Percentiles rank a stretch among this genome's conserved stretches.
These are phyloP conservation scores for Calocera cornea DNA, from an alignment of 768 basidiomycete genomes.

Conservation along the genomic window DNA sequence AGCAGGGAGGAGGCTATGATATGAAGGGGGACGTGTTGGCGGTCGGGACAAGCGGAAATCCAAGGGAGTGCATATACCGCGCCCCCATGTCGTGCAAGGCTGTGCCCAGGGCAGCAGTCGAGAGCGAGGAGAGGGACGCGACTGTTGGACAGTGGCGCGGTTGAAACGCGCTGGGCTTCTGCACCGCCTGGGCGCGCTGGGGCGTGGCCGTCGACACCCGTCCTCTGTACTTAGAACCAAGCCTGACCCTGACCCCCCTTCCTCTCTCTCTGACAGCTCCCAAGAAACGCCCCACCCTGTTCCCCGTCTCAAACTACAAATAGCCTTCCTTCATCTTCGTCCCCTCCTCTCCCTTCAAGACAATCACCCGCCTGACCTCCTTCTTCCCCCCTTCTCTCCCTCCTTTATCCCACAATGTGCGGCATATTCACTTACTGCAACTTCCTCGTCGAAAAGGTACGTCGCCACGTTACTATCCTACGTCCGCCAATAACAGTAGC, in stretches of 20 bases:
- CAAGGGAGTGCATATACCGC: too few species aligned
- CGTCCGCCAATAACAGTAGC: neutral
- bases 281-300: neutral
- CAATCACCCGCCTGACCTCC: neutral
- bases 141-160: neutral
- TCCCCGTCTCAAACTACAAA: neutral
- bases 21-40: too few species aligned
- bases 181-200: neutral
- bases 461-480: conserved; percentile 20
- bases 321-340: neutral
- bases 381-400: neutral
- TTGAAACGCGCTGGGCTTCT: neutral
- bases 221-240: neutral
- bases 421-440: conserved; percentile 97
- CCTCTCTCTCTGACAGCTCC: neutral
- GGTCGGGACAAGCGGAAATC: too few species aligned
- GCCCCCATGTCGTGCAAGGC: too few species aligned
- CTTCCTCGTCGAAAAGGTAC: conserved; percentile 85
- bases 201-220: neutral
- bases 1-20: too few species aligned
- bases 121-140: neutral
- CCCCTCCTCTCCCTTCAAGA: neutral
- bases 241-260: neutral
- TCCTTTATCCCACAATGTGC: conserved; percentile 41
- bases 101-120: too few species aligned